Base-by-base conservation (phyloP, 176 grass and related monocot genomes). In the Rhipidocladum racemiflorum region DNA sequence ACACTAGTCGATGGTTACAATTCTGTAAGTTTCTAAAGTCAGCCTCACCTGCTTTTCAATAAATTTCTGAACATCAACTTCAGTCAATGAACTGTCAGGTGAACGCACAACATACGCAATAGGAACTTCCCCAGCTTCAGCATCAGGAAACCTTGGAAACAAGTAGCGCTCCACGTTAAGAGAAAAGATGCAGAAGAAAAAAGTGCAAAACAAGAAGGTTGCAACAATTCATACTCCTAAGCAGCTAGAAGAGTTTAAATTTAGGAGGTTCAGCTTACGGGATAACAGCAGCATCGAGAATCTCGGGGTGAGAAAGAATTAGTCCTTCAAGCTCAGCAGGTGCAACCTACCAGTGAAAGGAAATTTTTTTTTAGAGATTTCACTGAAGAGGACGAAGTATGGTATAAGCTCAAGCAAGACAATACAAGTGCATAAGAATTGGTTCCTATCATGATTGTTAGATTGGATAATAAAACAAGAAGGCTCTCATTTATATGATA, bases 261-360 rank as follows among this genome's bases (percentile, higher is more conserved):
- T 83, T 85, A 43, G 30, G 39, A 44, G 23, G 28, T 56, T 45
- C 40, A 72, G 84, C 92, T 94, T 89, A 97, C 95, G 92, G 92
- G 66, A 97, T 97, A 67, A 98, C 95, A 65, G 91, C 90, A 21
- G 92, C 81, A 86, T 98, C 92, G 14, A 93, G 56, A 86, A 95
- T 98, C 75, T 98, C 92, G 17, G 92, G 53, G 74, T 98, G 92
- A 42, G 92, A 92, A 54, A 98, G 84, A 87, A 98, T 90, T 69
- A 97, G 45, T 16, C 90, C 90, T 91, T 97, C 95, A 83, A 97
- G 88, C 76, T 94, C 92, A 69, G 95, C 95, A n/a, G 95, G 95
- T 73, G 95, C 92, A 88, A 98, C 70, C 95, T 98, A 68, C 35
- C 29, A 65, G 69, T 68, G 42, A 79, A 76, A 74, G 3, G 56